Conservation (phyloP, 306 rosid genomes). For the Echinosophora koreensis region DNA sequence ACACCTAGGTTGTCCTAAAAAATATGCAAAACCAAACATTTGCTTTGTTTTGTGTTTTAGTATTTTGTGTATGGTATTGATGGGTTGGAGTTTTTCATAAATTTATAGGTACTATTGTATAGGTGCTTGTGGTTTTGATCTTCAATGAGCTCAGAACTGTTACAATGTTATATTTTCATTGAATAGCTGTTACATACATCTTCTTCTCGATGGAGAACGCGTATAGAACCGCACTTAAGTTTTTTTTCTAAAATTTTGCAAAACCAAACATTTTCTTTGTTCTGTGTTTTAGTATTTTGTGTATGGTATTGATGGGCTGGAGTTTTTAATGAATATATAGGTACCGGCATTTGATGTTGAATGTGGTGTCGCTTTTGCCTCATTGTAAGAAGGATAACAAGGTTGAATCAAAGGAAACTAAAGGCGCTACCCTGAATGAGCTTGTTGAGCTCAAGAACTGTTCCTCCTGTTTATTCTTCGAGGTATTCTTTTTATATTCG, state of each 20-base stretch:
- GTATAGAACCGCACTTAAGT: too few species aligned
- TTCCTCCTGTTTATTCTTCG: constrained; percentile 88
- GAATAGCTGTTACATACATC: too few species aligned
- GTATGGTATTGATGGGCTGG: constrained; percentile 14
- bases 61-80: not conserved
- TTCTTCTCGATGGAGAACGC: too few species aligned
- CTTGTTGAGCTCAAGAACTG: constrained; percentile 88
- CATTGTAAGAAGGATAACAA: constrained; percentile 97
- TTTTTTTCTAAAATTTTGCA: not conserved
- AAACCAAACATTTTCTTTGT: not conserved
- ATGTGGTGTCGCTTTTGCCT: constrained; percentile 86
- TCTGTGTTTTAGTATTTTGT: not conserved
- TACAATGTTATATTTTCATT: too few species aligned
- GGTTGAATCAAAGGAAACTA: constrained; percentile 87
- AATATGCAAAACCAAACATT: not conserved
- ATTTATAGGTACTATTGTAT: constrained; percentile 73
- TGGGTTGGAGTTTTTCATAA: not conserved
- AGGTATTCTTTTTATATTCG: constrained; percentile 58
- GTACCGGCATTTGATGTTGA: constrained; percentile 97
- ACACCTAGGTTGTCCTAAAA: too few species aligned
- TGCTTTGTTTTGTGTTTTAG: not conserved
- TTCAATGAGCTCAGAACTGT: too few species aligned
- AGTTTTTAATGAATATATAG: constrained; percentile 42
- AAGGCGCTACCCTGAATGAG: constrained; percentile 88
- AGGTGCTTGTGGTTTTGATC: too few species aligned